Conservation (phyloP, 768 basidiomycete species). For the Tylopilus sp. region DNA sequence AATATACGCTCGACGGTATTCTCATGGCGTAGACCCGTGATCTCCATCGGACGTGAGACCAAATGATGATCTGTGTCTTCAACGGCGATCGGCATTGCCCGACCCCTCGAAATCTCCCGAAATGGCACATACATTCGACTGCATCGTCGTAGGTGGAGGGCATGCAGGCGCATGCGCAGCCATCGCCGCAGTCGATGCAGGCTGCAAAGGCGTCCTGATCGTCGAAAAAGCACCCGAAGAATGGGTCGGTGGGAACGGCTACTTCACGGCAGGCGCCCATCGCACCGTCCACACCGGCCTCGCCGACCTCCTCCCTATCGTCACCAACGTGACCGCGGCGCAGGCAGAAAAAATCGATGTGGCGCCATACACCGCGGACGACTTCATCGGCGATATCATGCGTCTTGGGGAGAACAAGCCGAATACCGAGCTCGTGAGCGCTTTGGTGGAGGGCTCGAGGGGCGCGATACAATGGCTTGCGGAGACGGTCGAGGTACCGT, state of each 20-base stretch:
- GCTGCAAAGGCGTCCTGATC: conserved; percentile 58
- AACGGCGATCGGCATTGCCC: background rate
- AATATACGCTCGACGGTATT: background rate
- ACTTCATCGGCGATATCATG: conserved; percentile 59
- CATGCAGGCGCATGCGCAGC: conserved; percentile 69
- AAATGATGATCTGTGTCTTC: background rate
- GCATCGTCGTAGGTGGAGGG: conserved; percentile 62
- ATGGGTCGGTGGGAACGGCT: conserved; percentile 71
- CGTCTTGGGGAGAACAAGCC: conserved; percentile 52
- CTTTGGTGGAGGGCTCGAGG: conserved; percentile 54
- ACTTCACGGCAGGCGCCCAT: conserved; percentile 68
- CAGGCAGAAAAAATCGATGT: conserved; percentile 50
- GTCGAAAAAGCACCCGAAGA: conserved; percentile 61
- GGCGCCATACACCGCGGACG: conserved; percentile 51
- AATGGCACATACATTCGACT: conserved; percentile 39
- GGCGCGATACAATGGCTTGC: conserved; percentile 58
- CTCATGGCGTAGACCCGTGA: background rate
- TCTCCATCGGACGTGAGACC: background rate
- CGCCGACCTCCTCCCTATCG: conserved; percentile 53
- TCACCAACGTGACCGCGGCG: conserved; percentile 44
- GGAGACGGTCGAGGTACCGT: conserved; percentile 47
- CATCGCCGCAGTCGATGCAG: conserved; percentile 54
- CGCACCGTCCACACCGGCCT: conserved; percentile 53
- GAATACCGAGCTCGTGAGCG: conserved; percentile 45
- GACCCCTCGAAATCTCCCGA: background rate